Conservation (phyloP, 805 yeast genomes). For the Hanseniaspora taiwanica region DNA sequence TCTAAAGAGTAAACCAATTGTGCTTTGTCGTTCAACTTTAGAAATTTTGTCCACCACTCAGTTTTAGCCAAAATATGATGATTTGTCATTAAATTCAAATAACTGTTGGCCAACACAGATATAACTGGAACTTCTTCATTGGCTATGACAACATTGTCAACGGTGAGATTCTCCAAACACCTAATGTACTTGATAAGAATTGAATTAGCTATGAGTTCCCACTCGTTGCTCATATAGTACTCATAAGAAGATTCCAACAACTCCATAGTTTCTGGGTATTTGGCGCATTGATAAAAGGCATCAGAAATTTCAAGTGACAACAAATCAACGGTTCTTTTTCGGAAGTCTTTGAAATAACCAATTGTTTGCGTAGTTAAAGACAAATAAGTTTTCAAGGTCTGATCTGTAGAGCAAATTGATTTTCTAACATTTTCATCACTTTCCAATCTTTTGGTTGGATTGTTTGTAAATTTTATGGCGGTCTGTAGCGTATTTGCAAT, state of each 20-base stretch:
- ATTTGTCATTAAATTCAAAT: conserved; percentile 17
- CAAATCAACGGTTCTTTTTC: conserved; percentile 57
- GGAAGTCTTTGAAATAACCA: conserved; percentile 14
- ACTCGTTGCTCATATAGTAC: conserved; percentile 53
- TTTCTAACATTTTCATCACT: conserved; percentile 2
- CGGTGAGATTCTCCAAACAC: conserved; percentile 35
- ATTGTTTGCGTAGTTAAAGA: conserved; percentile 34
- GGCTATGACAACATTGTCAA: conserved; percentile 12
- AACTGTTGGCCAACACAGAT: conserved; percentile 18
- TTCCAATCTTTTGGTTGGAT: conserved; percentile 9
- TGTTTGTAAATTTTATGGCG: not conserved
- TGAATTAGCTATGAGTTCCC: conserved; percentile 60
- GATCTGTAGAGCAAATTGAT: conserved; percentile 19
- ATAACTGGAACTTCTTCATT: conserved; percentile 16
- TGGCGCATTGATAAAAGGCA: conserved; percentile 42
- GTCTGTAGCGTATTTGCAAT: conserved; percentile 11
- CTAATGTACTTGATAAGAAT: conserved; percentile 54
- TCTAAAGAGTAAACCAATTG: conserved; percentile 16
- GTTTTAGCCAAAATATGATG: conserved; percentile 16
- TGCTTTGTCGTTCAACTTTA: conserved; percentile 9
- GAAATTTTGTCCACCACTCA: conserved; percentile 18
- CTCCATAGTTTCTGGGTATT: conserved; percentile 47
- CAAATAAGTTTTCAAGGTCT: conserved; percentile 27
- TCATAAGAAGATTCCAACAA: conserved; percentile 58
- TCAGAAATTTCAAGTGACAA: conserved; percentile 71